Conservation (phyloP, 2,329 filamentous ascomycete species). For the Diatrype stigma region DNA sequence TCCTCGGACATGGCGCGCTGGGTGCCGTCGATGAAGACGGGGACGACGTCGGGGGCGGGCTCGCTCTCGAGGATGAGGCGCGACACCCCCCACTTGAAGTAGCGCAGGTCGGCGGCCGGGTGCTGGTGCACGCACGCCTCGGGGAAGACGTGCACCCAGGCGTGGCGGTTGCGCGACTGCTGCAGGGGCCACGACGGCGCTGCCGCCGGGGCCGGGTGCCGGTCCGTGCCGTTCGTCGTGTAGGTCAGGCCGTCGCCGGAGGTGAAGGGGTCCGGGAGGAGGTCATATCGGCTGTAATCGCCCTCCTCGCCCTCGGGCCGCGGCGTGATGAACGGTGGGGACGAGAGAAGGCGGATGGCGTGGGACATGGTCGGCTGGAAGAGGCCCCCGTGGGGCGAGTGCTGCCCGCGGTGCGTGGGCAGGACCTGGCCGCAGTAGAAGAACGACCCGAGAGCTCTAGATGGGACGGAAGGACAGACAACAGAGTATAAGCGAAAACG, state of each 20-base stretch:
- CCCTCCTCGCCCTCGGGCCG: slow-evolving; percentile 5
- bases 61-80: slow-evolving; percentile 86
- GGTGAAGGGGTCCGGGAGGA: slow-evolving; percentile 50
- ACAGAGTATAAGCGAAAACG: slow-evolving; percentile 6
- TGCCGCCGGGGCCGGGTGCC: slow-evolving; percentile 68
- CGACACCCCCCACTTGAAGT: slow-evolving; percentile 97
- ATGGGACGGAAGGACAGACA: slow-evolving; percentile 6
- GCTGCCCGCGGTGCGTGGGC: slow-evolving; percentile 75
- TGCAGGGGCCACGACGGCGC: slow-evolving; percentile 66
- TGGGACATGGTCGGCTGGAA: slow-evolving; percentile 88
- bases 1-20: slow-evolving; percentile 86
- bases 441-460: slow-evolving; percentile 67
- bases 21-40: slow-evolving; percentile 91
- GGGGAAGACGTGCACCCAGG: slow-evolving; percentile 94
- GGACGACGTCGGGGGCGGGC: slow-evolving; percentile 81
- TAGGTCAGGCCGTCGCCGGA: slow-evolving; percentile 44
- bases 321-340: slow-evolving; percentile 40
- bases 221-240: slow-evolving; percentile 63
- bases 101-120: slow-evolving; percentile 72
- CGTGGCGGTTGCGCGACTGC: slow-evolving; percentile 54
- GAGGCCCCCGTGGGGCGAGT: slow-evolving; percentile 77
- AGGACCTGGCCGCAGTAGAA: slow-evolving; percentile 88
- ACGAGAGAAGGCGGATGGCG: slow-evolving; percentile 77
- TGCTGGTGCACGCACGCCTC: slow-evolving; percentile 94
- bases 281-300: slow-evolving; percentile 16